Percentiles rank a stretch among this genome's conserved stretches.
Evolutionary conservation across 1,139 yeast species (phyloP).

Genomic region (Candida pseudocylindracea): DNA sequence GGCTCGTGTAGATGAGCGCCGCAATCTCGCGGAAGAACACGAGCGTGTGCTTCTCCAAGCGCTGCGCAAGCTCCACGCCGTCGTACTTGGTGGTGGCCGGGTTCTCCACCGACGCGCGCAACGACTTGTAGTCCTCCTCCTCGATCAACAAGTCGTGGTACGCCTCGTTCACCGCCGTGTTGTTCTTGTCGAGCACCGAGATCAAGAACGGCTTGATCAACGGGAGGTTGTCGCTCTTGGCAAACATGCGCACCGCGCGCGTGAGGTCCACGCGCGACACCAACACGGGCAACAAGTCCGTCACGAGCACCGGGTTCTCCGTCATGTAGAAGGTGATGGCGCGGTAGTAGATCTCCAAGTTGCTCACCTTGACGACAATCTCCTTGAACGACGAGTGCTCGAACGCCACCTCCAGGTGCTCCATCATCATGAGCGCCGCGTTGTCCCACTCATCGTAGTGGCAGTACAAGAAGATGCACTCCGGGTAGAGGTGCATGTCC

Average conservation of each 20-base stretch:
- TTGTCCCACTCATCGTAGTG: slow-evolving; percentile 99
- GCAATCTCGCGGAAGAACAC: slow-evolving; percentile 92
- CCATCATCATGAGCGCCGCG: slow-evolving; percentile 96
- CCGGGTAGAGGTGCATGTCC: slow-evolving; percentile 89
- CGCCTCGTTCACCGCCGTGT: slow-evolving; percentile 81
- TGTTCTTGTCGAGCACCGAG: slow-evolving; percentile 77
- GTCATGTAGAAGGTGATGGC: slow-evolving; percentile 87
- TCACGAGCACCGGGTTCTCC: slow-evolving; percentile 79
- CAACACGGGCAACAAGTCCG: slow-evolving; percentile 66
- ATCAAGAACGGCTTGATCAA: slow-evolving; percentile 87
- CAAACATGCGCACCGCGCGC: slow-evolving; percentile 87
- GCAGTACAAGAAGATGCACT: slow-evolving; percentile 84
- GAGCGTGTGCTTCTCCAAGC: slow-evolving; percentile 78
- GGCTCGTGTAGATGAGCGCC: slow-evolving; percentile 81
- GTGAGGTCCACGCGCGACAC: slow-evolving; percentile 89
- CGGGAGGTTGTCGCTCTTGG: slow-evolving; percentile 89
- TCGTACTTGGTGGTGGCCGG: slow-evolving; percentile 75
- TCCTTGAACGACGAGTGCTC: slow-evolving; percentile 92
- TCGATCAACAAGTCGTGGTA: slow-evolving; percentile 90
- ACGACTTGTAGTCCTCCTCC: slow-evolving; percentile 86
- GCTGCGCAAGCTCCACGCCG: slow-evolving; percentile 75
- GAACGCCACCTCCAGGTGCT: slow-evolving; percentile 79
- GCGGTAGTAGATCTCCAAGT: slow-evolving; percentile 90
- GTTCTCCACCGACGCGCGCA: slow-evolving; percentile 64
- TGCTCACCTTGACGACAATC: slow-evolving; percentile 82